phyloP scores from a whole-genome alignment of 1,284 basidiomycete species.

The Ustilago curta region DNA sequence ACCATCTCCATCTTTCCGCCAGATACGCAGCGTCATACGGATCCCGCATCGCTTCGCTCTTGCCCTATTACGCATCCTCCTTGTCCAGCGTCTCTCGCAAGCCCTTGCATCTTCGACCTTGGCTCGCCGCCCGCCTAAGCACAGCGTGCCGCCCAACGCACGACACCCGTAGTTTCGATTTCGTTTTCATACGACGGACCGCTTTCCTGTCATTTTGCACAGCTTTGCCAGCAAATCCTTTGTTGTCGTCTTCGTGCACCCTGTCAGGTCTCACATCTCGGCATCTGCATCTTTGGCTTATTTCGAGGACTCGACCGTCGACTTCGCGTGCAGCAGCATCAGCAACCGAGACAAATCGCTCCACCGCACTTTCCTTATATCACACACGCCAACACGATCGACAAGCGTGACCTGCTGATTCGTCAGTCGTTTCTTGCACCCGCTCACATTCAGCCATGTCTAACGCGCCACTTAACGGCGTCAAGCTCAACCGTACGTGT shows the following conservation, averaged over 20 bases:
- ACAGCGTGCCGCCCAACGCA: constrained; percentile 4
- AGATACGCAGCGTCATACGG: constrained; percentile 13
- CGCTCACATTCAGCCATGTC: constrained; percentile 41
- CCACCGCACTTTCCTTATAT: neutral
- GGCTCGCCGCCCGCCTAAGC: neutral
- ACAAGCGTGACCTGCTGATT: constrained; percentile 5
- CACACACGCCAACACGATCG: neutral
- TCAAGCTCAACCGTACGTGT: constrained; percentile 57
- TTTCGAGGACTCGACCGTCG: constrained; percentile 9
- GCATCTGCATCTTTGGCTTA: constrained; percentile 2
- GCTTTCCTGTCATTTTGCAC: neutral
- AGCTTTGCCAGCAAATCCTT: constrained; percentile 2
- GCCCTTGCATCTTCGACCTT: constrained; percentile 7
- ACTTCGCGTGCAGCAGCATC: constrained; percentile 2
- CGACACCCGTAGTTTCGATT: constrained; percentile 8
- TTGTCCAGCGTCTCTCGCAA: constrained; percentile 5
- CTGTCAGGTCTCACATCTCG: neutral
- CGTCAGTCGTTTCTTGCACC: constrained; percentile 6
- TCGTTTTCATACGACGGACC: constrained; percentile 14
- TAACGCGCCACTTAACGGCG: constrained; percentile 60
- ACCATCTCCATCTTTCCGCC: constrained; percentile 7
- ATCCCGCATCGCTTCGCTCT: constrained; percentile 1
- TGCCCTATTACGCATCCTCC: constrained; percentile 20
- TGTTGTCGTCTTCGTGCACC: constrained; percentile 2
- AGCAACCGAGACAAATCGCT: neutral